Percentiles rank a stretch among this genome's conserved stretches.
Evolutionary conservation across 495 filamentous ascomycete species (phyloP).

Genomic region (Filosporella fistucella): DNA sequence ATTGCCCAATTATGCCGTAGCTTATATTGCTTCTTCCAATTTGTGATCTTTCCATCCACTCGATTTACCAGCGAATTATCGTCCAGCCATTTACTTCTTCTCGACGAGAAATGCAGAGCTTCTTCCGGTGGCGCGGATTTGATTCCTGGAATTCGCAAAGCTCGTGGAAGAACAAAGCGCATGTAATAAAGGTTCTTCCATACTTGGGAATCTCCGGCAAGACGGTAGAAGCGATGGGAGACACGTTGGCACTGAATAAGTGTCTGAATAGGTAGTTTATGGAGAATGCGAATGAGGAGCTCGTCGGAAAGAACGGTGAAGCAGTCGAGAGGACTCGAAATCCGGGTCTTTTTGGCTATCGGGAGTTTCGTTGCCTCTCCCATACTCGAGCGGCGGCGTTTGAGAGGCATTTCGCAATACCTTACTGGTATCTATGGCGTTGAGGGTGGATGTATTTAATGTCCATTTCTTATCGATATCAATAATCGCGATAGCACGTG

Average conservation of each 20-base stretch:
- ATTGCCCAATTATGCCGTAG: conserved; percentile 88
- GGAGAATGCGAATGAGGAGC: conserved; percentile 79
- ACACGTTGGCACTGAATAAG: conserved; percentile 71
- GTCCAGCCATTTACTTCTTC: conserved; percentile 79
- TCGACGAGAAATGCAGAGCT: conserved; percentile 62
- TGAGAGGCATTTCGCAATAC: conserved; percentile 14
- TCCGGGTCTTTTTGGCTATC: conserved; percentile 15
- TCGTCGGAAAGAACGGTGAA: conserved; percentile 75
- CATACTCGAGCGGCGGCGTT: conserved; percentile 15
- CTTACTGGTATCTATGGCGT: not conserved
- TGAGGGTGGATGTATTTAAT: not conserved
- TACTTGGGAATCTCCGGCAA: conserved; percentile 79
- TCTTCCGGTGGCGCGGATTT: conserved; percentile 39
- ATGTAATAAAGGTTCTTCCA: conserved; percentile 91
- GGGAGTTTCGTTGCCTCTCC: not conserved
- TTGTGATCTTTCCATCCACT: conserved; percentile 24
- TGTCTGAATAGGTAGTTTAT: conserved; percentile 62
- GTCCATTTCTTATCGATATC: not conserved
- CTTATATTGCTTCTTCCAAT: conserved; percentile 89
- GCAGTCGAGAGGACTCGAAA: conserved; percentile 26
- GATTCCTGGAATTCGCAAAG: conserved; percentile 59
- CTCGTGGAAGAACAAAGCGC: conserved; percentile 73
- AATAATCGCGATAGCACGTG: not conserved
- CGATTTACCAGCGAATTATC: conserved; percentile 51
- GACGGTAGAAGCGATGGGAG: conserved; percentile 70